Conservation (phyloP, 2,329 filamentous ascomycete species). For the Epichloe festucae region DNA sequence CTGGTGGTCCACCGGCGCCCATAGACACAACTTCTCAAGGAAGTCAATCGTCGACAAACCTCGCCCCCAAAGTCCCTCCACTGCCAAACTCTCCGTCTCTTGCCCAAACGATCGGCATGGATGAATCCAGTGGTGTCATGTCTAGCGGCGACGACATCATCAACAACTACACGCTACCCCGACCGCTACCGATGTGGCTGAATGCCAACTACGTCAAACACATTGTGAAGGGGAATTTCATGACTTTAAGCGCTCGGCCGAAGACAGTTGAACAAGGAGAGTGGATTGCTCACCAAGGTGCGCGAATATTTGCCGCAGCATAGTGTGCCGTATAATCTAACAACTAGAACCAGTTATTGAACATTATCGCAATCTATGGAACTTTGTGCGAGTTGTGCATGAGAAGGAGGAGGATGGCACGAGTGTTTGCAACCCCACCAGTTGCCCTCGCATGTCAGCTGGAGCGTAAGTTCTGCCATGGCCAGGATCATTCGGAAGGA, state of each 20-base stretch:
- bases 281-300: slow-evolving; percentile 93
- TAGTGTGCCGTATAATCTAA: neutral
- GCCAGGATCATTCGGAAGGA: neutral
- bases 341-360: slow-evolving; percentile 59
- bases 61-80: slow-evolving; percentile 47
- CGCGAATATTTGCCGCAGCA: slow-evolving; percentile 10
- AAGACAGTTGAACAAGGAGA: slow-evolving; percentile 90
- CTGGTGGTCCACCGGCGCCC: slow-evolving; percentile 28
- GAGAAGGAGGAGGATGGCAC: slow-evolving; percentile 68
- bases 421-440: slow-evolving; percentile 70
- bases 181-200: slow-evolving; percentile 59
- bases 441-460: slow-evolving; percentile 87
- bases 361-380: slow-evolving; percentile 79
- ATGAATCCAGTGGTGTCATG: slow-evolving; percentile 40
- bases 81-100: slow-evolving; percentile 51
- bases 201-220: slow-evolving; percentile 65
- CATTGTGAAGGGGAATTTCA: slow-evolving; percentile 94
- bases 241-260: slow-evolving; percentile 84
- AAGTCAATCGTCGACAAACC: slow-evolving; percentile 36
- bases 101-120: slow-evolving; percentile 55
- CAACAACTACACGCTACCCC: slow-evolving; percentile 49
- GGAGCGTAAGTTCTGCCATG: slow-evolving; percentile 56
- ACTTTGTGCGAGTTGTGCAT: slow-evolving; percentile 79
- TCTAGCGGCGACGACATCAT: slow-evolving; percentile 41
- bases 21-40: slow-evolving; percentile 32